These are phyloP conservation scores for Calonectria pseudoturangicola DNA, from an alignment of 2,329 filamentous ascomycete genomes.

Conservation along the genomic window DNA sequence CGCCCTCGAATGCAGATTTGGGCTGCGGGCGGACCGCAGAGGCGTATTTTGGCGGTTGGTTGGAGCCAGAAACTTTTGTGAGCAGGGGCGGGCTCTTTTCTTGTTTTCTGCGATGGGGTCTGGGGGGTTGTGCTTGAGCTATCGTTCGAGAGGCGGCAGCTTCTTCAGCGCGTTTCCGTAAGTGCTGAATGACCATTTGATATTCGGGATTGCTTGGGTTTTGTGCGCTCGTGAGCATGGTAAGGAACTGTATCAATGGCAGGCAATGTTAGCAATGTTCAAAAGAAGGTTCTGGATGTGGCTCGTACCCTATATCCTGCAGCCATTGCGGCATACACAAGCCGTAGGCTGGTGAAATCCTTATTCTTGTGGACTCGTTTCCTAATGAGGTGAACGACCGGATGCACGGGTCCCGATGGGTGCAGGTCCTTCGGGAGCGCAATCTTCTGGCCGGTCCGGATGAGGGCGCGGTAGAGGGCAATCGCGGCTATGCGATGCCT, in stretches of 20 bases:
- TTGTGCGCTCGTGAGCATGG: conserved; percentile 63
- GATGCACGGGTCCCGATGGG: conserved; percentile 58
- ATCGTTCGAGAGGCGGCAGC: conserved; percentile 49
- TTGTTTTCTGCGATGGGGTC: conserved; percentile 30
- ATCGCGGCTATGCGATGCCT: conserved; percentile 76
- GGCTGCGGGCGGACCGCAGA: conserved; percentile 69
- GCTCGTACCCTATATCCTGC: conserved; percentile 78
- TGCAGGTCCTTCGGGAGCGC: conserved; percentile 68
- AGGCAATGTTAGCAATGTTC: not conserved
- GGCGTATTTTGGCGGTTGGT: conserved; percentile 68
- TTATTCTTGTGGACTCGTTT: conserved; percentile 78
- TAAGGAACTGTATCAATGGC: conserved; percentile 60
- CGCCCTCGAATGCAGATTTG: conserved; percentile 62
- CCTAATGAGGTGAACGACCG: conserved; percentile 75
- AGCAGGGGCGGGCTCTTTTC: conserved; percentile 53
- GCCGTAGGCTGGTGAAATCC: conserved; percentile 73
- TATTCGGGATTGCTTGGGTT: conserved; percentile 63
- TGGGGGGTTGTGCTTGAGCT: conserved; percentile 39
- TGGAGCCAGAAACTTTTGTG: conserved; percentile 58
- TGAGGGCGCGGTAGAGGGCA: conserved; percentile 82
- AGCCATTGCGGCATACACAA: conserved; percentile 77
- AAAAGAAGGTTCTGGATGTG: not conserved
- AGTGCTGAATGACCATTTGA: conserved; percentile 63
- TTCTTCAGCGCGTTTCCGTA: conserved; percentile 57
- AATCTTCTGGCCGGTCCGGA: conserved; percentile 74